Conservation (phyloP, 2,329 filamentous ascomycete species). For the Claviceps spartinae region DNA sequence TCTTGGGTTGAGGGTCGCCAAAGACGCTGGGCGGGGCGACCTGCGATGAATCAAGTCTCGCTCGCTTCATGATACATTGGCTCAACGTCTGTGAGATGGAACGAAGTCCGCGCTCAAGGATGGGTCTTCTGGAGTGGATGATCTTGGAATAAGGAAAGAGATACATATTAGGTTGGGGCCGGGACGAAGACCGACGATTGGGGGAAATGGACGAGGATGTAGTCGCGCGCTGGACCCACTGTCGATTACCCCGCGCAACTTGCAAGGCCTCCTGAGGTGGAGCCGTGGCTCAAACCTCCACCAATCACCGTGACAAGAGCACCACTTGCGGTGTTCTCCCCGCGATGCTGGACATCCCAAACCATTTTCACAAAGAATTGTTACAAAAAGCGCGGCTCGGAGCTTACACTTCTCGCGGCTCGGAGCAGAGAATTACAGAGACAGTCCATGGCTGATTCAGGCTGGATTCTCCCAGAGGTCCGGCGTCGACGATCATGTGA, state of each 20-base stretch:
- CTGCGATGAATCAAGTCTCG: conserved; percentile 10
- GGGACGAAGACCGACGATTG: conserved; percentile 7
- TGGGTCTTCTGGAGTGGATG: conserved; percentile 19
- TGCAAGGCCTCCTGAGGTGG: not conserved
- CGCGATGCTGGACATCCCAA: no score
- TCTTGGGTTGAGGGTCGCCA: conserved; percentile 14
- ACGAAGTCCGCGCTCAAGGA: conserved; percentile 5
- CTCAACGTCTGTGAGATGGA: not conserved
- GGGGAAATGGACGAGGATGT: not conserved
- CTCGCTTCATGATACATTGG: conserved; percentile 11
- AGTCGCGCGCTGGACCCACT: not conserved
- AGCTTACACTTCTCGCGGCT: no score
- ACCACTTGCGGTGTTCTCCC: conserved; percentile 15
- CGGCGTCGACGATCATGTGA: no score
- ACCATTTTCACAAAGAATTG: no score
- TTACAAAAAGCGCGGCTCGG: no score
- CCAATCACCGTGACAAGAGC: no score
- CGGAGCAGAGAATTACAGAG: no score
- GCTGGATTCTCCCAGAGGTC: no score
- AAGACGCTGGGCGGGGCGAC: conserved; percentile 6
- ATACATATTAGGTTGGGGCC: not conserved
- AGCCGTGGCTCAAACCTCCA: no score
- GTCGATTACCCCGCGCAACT: not conserved
- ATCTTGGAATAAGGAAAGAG: not conserved
- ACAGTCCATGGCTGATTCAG: no score